A percentile compares a stretch with the other conserved stretches of the same genome.
Evolutionary conservation across 1,139 yeast species (phyloP).

Genomic region (Schwanniomyces etchellsii): DNA sequence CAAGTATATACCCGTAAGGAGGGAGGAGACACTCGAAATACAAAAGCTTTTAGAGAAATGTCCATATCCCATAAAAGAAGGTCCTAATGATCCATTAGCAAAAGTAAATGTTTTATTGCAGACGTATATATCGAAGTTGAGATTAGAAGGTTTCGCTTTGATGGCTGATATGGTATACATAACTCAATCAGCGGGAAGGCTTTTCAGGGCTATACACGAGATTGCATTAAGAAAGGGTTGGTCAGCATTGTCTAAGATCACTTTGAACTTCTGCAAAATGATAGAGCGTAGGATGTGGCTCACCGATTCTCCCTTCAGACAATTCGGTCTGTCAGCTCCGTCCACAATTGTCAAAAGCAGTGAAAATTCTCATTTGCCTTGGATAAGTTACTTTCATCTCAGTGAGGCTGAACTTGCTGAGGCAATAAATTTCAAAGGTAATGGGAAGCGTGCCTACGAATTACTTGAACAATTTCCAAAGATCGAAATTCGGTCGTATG

Average conservation of each 20-base stretch:
- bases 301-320: conserved; percentile 81
- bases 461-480: conserved; percentile 70
- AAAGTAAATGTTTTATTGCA: conserved; percentile 80
- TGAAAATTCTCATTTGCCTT: conserved; percentile 80
- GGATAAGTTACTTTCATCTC: conserved; percentile 69
- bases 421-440: conserved; percentile 67
- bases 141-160: conserved; percentile 83
- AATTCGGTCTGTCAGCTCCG: conserved; percentile 63
- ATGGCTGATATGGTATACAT: conserved; percentile 92
- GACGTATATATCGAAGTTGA: conserved; percentile 71
- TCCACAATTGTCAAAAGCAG: conserved; percentile 63
- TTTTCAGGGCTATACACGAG: conserved; percentile 81
- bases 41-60: conserved; percentile 63
- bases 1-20: conserved; percentile 74
- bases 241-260: conserved; percentile 56
- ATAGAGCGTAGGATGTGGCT: conserved; percentile 81
- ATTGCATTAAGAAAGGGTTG: conserved; percentile 67
- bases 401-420: conserved; percentile 75
- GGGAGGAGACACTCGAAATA: conserved; percentile 80
- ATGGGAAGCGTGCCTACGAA: conserved; percentile 58
- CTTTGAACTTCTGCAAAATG: conserved; percentile 71
- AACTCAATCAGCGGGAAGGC: conserved; percentile 89
- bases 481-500: conserved; percentile 48
- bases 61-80: conserved; percentile 82
- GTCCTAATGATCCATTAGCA: conserved; percentile 65